Conservation (phyloP, 2,329 filamentous ascomycete species). For the Alternaria sp. region DNA sequence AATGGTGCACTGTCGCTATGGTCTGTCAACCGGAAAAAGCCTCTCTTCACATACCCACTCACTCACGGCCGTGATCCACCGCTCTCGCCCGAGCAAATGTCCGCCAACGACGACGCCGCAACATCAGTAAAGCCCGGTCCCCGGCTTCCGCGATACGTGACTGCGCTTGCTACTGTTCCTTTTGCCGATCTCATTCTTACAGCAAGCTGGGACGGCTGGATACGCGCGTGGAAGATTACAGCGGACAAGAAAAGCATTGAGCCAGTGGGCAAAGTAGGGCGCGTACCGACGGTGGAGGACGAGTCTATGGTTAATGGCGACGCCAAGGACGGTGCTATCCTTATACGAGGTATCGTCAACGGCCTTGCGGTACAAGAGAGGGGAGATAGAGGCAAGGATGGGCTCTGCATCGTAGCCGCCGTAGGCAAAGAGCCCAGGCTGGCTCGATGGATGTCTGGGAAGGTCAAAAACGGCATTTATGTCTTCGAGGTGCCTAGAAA, state of each 20-base stretch:
- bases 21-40: slow-evolving; percentile 94
- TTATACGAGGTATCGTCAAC: slow-evolving; percentile 81
- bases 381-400: slow-evolving; percentile 75
- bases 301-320: slow-evolving; percentile 15
- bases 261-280: slow-evolving; percentile 71
- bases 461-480: slow-evolving; percentile 81
- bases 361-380: slow-evolving; percentile 87
- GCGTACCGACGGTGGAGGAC: slow-evolving; percentile 31
- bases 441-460: slow-evolving; percentile 77
- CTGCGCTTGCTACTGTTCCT: slow-evolving; percentile 83
- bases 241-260: slow-evolving; percentile 77
- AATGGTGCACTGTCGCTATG: slow-evolving; percentile 88
- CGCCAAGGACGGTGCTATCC: slow-evolving; percentile 29
- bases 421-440: slow-evolving; percentile 86
- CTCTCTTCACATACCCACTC: slow-evolving; percentile 77
- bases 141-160: slow-evolving; percentile 82
- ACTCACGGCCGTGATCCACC: slow-evolving; percentile 86
- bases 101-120: slow-evolving; percentile 68
- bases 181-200: slow-evolving; percentile 90
- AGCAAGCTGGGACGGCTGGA: slow-evolving; percentile 91
- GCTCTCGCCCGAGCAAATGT: slow-evolving; percentile 72
- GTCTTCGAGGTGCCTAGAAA: slow-evolving; percentile 78
- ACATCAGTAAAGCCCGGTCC: slow-evolving; percentile 59
- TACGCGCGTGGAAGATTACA: slow-evolving; percentile 84
- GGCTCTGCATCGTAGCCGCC: slow-evolving; percentile 84